Percentiles rank a stretch among this genome's conserved stretches.
phyloP scores from a whole-genome alignment of 192 early-diverging fungal genomes.

The Glomus cerebriforme region DNA sequence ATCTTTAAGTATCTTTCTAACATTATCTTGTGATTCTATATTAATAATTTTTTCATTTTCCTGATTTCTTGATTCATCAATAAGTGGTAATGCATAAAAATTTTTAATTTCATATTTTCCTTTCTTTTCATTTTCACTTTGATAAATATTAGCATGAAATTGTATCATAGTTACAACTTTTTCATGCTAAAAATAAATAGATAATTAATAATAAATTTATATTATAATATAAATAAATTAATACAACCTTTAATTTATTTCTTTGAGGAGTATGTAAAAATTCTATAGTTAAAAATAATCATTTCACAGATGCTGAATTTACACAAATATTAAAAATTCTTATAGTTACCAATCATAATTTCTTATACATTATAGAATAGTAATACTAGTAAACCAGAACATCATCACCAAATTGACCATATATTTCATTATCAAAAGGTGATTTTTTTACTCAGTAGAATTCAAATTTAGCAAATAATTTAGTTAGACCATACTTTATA shows the following conservation, averaged over 20 bases:
- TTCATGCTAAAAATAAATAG: neutral
- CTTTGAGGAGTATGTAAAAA: neutral
- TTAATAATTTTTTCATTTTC: neutral
- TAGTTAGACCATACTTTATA: slow-evolving; percentile 8
- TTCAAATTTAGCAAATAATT: neutral
- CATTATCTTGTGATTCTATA: neutral
- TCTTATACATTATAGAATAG: neutral
- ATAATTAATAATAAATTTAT: neutral
- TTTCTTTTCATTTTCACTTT: neutral
- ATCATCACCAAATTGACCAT: slow-evolving; percentile 7
- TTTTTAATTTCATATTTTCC: neutral
- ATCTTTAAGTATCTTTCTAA: neutral
- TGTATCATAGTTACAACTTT: neutral
- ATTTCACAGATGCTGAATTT: slow-evolving; percentile 22
- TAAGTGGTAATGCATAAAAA: neutral
- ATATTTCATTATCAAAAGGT: slow-evolving; percentile 16
- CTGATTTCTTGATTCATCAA: neutral
- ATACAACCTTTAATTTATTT: neutral
- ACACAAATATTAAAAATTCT: slow-evolving; percentile 26
- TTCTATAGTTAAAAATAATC: neutral
- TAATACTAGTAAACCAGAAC: slow-evolving; percentile 4
- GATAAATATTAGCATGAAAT: neutral
- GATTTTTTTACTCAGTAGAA: neutral
- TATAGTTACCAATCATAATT: neutral
- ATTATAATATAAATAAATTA: neutral